phyloP scores from a whole-genome alignment of 179 eudicot species.

The Gypsophila paniculata region DNA sequence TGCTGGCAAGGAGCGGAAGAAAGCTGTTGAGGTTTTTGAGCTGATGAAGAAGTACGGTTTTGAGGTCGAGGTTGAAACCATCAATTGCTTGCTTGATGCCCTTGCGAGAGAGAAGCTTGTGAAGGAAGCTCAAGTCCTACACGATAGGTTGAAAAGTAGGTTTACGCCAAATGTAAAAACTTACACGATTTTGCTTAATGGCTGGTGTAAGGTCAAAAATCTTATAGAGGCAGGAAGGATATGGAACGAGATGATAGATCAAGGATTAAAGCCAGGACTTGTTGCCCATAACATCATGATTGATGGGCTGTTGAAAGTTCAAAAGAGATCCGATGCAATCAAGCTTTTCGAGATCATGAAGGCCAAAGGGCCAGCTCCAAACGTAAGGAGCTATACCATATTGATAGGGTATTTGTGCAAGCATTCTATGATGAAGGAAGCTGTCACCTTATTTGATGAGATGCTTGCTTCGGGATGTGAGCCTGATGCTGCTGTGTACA shows the following conservation, averaged over 20 bases:
- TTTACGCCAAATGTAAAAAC: constrained; percentile 59
- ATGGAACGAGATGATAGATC: constrained; percentile 79
- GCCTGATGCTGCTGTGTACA: constrained; percentile 76
- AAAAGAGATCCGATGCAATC: constrained; percentile 67
- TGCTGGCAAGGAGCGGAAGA: constrained; percentile 69
- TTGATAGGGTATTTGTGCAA: constrained; percentile 72
- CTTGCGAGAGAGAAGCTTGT: constrained; percentile 69
- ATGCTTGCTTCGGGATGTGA: constrained; percentile 57
- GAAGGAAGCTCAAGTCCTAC: constrained; percentile 72
- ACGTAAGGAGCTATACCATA: constrained; percentile 66
- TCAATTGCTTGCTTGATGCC: constrained; percentile 68
- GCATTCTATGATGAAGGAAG: constrained; percentile 59
- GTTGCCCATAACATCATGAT: constrained; percentile 74
- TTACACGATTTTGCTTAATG: constrained; percentile 63
- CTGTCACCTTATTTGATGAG: constrained; percentile 58
- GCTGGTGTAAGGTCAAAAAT: constrained; percentile 80
- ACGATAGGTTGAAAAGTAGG: constrained; percentile 54
- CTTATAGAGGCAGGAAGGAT: constrained; percentile 73
- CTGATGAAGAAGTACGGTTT: constrained; percentile 73
- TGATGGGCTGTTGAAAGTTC: constrained; percentile 63
- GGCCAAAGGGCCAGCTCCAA: constrained; percentile 78
- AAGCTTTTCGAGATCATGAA: constrained; percentile 82
- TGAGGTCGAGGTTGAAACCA: constrained; percentile 55
- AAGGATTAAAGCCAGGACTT: constrained; percentile 64
- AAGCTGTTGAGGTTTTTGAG: constrained; percentile 76